These are phyloP conservation scores for Globisporangium takayamanum DNA, from an alignment of 352 stramenopile genomes.

Conservation along the genomic window DNA sequence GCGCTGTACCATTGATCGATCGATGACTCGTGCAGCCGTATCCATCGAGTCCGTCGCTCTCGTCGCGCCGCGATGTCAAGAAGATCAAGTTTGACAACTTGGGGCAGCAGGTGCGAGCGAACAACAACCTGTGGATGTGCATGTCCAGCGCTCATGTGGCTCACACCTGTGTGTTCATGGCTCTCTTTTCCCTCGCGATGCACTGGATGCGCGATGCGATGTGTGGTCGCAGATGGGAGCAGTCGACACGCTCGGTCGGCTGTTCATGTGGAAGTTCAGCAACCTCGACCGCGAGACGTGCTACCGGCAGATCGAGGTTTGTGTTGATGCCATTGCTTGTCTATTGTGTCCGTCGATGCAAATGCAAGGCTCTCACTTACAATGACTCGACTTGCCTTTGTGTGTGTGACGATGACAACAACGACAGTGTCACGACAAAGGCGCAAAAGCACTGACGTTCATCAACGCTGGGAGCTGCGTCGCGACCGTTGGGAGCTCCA, in stretches of 20 bases:
- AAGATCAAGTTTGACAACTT: slow-evolving; percentile 75
- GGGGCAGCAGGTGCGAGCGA: slow-evolving; percentile 52
- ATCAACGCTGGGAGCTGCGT: slow-evolving; percentile 76
- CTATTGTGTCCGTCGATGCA: neutral
- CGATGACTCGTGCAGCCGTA: slow-evolving; percentile 32
- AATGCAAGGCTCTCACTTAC: neutral
- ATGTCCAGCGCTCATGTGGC: neutral
- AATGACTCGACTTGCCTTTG: neutral
- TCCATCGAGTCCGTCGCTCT: slow-evolving; percentile 46
- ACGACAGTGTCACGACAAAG: slow-evolving; percentile 75
- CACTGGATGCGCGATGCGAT: neutral
- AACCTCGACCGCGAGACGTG: slow-evolving; percentile 58
- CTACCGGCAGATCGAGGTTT: slow-evolving; percentile 63
- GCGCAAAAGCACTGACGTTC: slow-evolving; percentile 68
- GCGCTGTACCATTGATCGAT: neutral
- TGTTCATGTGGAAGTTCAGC: slow-evolving; percentile 82
- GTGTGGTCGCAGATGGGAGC: slow-evolving; percentile 50
- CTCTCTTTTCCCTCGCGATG: neutral
- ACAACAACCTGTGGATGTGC: neutral
- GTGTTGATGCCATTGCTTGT: neutral
- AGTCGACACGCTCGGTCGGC: slow-evolving; percentile 56
- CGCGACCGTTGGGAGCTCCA: slow-evolving; percentile 65
- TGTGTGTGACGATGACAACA: neutral
- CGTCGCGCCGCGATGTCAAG: slow-evolving; percentile 59
- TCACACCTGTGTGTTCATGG: neutral